Conservation (phyloP, 2,329 filamentous ascomycete species). For the Sporothrix brasiliensis region DNA sequence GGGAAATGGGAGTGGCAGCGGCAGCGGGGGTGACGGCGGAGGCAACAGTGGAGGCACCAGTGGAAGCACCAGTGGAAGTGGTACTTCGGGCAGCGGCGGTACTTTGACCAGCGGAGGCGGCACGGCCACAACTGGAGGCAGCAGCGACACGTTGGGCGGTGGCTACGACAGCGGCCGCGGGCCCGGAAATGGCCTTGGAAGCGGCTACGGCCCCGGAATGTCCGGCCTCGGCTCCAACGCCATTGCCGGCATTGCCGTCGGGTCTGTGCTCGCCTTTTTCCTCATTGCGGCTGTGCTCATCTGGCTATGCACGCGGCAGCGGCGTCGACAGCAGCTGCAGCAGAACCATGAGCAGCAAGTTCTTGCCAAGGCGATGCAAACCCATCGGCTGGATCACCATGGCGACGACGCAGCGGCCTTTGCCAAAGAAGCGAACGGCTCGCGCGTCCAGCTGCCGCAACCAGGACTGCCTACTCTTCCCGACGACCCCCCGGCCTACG, state of each 20-base stretch:
- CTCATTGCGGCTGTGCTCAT: not conserved
- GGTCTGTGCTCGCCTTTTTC: slow-evolving; percentile 9
- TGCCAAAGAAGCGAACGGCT: slow-evolving; percentile 21
- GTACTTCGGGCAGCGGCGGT: not conserved
- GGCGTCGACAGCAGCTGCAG: not conserved
- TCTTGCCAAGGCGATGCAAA: not conserved
- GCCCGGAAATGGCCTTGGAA: not conserved
- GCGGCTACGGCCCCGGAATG: not conserved
- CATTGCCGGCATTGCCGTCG: slow-evolving; percentile 29
- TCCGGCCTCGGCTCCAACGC: slow-evolving; percentile 14
- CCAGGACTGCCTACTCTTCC: not conserved
- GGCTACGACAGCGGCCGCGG: not conserved
- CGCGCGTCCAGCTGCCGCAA: not conserved
- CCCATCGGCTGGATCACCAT: not conserved
- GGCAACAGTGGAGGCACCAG: not conserved
- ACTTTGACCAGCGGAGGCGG: not conserved
- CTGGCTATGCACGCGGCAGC: slow-evolving; percentile 22
- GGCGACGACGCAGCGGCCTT: slow-evolving; percentile 17
- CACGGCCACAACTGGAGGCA: not conserved
- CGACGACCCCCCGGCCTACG: slow-evolving; percentile 31
- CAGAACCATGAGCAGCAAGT: not conserved
- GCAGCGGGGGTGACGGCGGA: not conserved
- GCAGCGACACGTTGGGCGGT: not conserved
- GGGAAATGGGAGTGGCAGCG: not conserved
- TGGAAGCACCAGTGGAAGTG: not conserved